Evolutionary conservation across 2,329 filamentous ascomycete species (phyloP).

Genomic region (Hansfordia pulvinata): DNA sequence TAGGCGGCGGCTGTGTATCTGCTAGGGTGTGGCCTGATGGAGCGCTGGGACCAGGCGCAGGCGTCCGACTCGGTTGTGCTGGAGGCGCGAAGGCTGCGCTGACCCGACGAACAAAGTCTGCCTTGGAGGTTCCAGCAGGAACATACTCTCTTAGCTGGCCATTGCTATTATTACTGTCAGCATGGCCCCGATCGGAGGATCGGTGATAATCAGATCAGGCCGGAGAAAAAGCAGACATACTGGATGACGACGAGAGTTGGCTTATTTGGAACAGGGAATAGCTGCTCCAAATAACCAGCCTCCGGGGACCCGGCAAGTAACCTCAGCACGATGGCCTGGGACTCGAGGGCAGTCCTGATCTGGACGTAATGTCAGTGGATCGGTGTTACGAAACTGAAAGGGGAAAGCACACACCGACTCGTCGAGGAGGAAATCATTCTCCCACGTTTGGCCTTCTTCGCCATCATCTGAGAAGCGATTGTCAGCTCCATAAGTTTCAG

Average conservation of each 20-base stretch:
- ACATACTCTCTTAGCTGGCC: conserved; percentile 70
- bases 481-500: too few relatives aligned
- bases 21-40: too few relatives aligned
- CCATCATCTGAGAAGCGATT: conserved; percentile 43
- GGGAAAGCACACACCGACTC: conserved; percentile 29
- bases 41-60: too few relatives aligned
- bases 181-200: too few relatives aligned
- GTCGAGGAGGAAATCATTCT: conserved; percentile 51
- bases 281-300: conserved; percentile 66
- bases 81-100: conserved; percentile 23
- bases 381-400: too few relatives aligned
- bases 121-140: conserved; percentile 44
- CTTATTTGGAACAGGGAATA: conserved; percentile 68
- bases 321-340: conserved; percentile 55
- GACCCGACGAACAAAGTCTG: conserved; percentile 51
- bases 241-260: conserved; percentile 71
- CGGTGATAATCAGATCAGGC: not conserved
- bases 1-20: too few relatives aligned
- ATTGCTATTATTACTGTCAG: conserved; percentile 33
- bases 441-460: conserved; percentile 59
- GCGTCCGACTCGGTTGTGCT: too few relatives aligned
- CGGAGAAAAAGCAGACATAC: too few relatives aligned
- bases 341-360: conserved; percentile 41
- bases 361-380: too few relatives aligned
- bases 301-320: conserved; percentile 64